Evolutionary conservation across 2,329 filamentous ascomycete species (phyloP).

Genomic region (Pestalotiopsis sp.): DNA sequence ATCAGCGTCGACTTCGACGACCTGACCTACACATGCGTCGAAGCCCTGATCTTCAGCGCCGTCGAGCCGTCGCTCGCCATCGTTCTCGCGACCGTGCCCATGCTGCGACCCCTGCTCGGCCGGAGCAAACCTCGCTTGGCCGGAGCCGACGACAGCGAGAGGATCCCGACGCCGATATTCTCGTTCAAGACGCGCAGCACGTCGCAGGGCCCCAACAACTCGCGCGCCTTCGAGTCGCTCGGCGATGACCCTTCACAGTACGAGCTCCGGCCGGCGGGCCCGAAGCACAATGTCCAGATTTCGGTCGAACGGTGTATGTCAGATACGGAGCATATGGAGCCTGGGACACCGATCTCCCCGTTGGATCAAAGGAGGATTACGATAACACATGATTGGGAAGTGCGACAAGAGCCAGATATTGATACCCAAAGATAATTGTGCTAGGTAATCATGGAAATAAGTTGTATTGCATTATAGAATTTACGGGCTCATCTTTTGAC

Average conservation of each 20-base stretch:
- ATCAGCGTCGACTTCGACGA: constrained; percentile 10
- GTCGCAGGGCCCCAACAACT: not conserved
- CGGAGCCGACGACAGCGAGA: not conserved
- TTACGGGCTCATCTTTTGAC: not conserved
- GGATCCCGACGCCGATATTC: not conserved
- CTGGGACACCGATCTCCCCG: not conserved
- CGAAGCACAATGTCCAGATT: constrained; percentile 1
- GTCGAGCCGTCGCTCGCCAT: constrained; percentile 12
- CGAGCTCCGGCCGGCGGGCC: not conserved
- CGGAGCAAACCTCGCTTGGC: no score
- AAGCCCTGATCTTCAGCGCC: constrained; percentile 11
- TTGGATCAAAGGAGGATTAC: not conserved
- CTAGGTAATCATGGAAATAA: not conserved
- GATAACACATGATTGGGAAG: constrained; percentile 5
- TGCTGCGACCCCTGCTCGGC: constrained; percentile 10
- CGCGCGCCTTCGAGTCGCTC: not conserved
- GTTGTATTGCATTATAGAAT: not conserved
- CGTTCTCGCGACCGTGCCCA: constrained; percentile 10
- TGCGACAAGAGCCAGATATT: not conserved
- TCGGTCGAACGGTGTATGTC: not conserved
- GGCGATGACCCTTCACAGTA: not conserved
- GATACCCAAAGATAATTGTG: not conserved
- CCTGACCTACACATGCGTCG: constrained; percentile 8
- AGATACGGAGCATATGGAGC: not conserved
- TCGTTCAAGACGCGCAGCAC: not conserved